Conservation (phyloP, 2,329 filamentous ascomycete species). For the Lojkania enalia region DNA sequence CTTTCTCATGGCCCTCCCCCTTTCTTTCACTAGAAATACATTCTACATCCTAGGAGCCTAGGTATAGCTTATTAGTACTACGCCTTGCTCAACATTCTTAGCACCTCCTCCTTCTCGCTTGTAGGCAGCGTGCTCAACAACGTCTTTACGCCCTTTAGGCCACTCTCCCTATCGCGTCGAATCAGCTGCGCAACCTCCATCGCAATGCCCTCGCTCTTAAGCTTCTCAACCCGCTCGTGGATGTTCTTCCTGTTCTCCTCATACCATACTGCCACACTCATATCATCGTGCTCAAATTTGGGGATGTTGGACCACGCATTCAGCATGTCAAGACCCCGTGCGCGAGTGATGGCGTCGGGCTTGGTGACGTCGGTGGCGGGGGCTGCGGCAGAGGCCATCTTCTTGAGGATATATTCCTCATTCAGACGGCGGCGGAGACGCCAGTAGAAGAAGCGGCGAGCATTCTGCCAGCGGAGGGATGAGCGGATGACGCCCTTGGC, state of each 20-base stretch:
- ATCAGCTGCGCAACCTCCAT: constrained; percentile 71
- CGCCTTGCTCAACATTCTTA: constrained; percentile 58
- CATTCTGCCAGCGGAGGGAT: constrained; percentile 80
- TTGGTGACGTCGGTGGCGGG: constrained; percentile 44
- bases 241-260: constrained; percentile 89
- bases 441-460: constrained; percentile 99
- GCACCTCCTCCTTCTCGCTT: constrained; percentile 81
- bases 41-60: too few species aligned
- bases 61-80: too few species aligned
- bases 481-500: constrained; percentile 93
- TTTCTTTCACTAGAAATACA: neutral
- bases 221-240: constrained; percentile 77
- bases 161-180: constrained; percentile 67
- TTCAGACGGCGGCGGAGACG: constrained; percentile 93
- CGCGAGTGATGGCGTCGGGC: constrained; percentile 55
- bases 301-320: constrained; percentile 80
- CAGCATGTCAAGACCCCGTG: constrained; percentile 72
- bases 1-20: neutral
- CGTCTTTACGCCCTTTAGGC: constrained; percentile 83
- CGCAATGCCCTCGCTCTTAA: constrained; percentile 76
- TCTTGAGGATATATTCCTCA: constrained; percentile 95
- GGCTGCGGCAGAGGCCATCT: constrained; percentile 62
- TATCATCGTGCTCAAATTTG: constrained; percentile 78
- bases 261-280: constrained; percentile 89
- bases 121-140: constrained; percentile 85